Conservation (phyloP, 2,329 filamentous ascomycete species). For the Leptosphaerulina australis region DNA sequence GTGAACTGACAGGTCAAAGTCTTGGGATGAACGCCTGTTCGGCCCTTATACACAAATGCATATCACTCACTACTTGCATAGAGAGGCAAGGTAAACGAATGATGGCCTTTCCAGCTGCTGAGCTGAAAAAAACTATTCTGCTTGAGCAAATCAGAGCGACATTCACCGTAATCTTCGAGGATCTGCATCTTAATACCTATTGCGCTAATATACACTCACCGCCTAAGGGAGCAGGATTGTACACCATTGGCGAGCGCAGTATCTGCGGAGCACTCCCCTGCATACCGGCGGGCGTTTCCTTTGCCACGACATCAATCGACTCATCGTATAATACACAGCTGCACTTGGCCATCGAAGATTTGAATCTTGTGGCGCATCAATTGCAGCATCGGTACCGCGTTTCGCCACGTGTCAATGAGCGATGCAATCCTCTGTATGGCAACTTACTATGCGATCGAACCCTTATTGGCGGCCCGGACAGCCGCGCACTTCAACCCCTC, state of each 20-base stretch:
- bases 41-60: slow-evolving; percentile 2
- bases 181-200: background rate
- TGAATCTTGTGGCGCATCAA: slow-evolving; percentile 13
- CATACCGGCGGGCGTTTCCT: slow-evolving; percentile 6
- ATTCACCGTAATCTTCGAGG: background rate
- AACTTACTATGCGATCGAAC: background rate
- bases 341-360: background rate
- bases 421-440: background rate
- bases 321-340: background rate
- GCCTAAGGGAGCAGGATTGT: background rate
- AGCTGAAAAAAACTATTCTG: background rate
- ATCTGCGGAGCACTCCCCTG: slow-evolving; percentile 8
- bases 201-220: slow-evolving; percentile 8
- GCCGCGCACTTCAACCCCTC: background rate
- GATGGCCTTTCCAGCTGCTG: background rate
- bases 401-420: slow-evolving; percentile 9
- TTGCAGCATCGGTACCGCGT: slow-evolving; percentile 14
- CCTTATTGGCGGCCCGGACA: slow-evolving; percentile 1
- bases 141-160: background rate
- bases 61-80: background rate
- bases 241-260: slow-evolving; percentile 6
- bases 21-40: slow-evolving; percentile 14
- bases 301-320: slow-evolving; percentile 15
- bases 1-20: slow-evolving; percentile 13
- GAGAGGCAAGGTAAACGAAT: background rate